Percentiles rank a stretch among this genome's conserved stretches.
These are phyloP conservation scores for Blakeslea trispora DNA, from an alignment of 371 early-diverging fungal species.

Conservation along the genomic window DNA sequence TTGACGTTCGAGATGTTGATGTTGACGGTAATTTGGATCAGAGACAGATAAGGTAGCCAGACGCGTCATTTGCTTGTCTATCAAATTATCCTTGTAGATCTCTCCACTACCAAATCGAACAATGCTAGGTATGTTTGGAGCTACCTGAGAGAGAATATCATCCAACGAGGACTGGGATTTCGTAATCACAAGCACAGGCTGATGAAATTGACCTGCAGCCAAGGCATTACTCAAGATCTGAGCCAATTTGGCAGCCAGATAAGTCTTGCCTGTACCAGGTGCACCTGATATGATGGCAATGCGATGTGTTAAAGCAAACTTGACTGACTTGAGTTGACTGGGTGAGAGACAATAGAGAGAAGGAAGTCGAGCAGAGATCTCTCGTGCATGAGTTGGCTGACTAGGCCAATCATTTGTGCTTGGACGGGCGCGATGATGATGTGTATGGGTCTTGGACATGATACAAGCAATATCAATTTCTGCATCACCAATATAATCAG, in stretches of 20 bases:
- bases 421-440: conserved; percentile 13
- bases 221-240: conserved; percentile 32
- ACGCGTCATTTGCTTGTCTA: conserved; percentile 19
- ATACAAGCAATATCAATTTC: conserved; percentile 37
- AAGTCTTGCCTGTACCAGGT: conserved; percentile 48
- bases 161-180: conserved; percentile 31
- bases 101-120: conserved; percentile 34
- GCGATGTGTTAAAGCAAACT: conserved; percentile 37
- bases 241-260: conserved; percentile 35
- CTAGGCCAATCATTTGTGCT: conserved; percentile 31
- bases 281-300: conserved; percentile 39
- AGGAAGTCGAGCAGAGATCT: conserved; percentile 10
- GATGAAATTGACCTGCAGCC: conserved; percentile 26
- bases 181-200: conserved; percentile 37
- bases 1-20: conserved; percentile 23
- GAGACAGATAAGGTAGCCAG: conserved; percentile 7
- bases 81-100: conserved; percentile 13
- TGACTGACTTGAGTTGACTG: conserved; percentile 36
- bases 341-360: conserved; percentile 34
- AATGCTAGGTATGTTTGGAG: conserved; percentile 22
- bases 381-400: conserved; percentile 5
- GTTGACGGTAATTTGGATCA: conserved; percentile 28
- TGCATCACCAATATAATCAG: conserved; percentile 27
- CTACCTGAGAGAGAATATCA: conserved; percentile 20
- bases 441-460: conserved; percentile 11